Base-by-base conservation (phyloP, 2,329 filamentous ascomycete species). In the Graphium sp. region DNA sequence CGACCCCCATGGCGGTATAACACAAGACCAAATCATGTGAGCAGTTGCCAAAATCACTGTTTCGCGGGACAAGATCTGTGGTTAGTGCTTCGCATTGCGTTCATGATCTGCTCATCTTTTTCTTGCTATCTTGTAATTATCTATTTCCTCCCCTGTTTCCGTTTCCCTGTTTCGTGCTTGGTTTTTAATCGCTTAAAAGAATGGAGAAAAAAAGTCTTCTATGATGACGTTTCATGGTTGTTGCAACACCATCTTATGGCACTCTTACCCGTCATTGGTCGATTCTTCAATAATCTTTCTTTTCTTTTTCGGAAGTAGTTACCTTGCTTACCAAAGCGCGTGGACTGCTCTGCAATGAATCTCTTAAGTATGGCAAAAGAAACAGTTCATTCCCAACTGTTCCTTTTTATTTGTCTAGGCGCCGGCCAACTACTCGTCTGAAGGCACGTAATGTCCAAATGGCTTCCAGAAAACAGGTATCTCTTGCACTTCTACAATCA, bases 1-100 rank as follows among this genome's bases (percentile, higher is more conserved):
- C 19, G 74, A 83, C 36, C 70, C 80, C 38, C 66, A 68, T 32
- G 70, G 63, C 28, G 78, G 76, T 35, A 56, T 92, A 47, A 92
- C 84, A n/a, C 89, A 95, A 55, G 87, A 95, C 48, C 85, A 95
- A 61, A 94, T 95, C 56, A 93, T 95, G 85, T 95, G 58, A 46
- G 34, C 15, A 16, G 17, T 18, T 18, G n/a, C n/a, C 20, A n/a
- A 22, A 18, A 19, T 5, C 18, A 24, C 18, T n/a, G 22, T 24
- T 6, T 30, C 28, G 17, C 18, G 5, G 15, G 14, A 28, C 20
- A 8, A 23, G 15, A 16, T n/a, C 25, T 13, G 22, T 24, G 8
- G 12, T 24, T 12, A 12, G 22, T 24, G 20, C 22, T 20, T 18
- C 10, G 12, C 18, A 17, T 15, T 21, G 21, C 12, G 10, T 22